Evolutionary conservation across 192 early-diverging fungal genomes (phyloP).

Genomic region (Backusella parvicylindrica): DNA sequence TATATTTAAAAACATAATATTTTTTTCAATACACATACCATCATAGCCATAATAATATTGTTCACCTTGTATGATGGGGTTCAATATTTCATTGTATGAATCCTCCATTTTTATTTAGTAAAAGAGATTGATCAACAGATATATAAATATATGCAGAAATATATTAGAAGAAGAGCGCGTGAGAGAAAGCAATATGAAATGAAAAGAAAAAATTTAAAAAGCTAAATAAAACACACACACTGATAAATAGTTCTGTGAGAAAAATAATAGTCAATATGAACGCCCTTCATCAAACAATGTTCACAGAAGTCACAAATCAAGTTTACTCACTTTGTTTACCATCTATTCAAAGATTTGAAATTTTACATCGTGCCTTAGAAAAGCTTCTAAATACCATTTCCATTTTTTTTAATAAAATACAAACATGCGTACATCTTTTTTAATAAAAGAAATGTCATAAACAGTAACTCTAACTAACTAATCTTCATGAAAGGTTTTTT

Average conservation of each 20-base stretch:
- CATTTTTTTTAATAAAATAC: background rate
- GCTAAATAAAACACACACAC: background rate
- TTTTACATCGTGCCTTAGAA: background rate
- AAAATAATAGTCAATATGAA: background rate
- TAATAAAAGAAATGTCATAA: background rate
- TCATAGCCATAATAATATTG: slow-evolving; percentile 48
- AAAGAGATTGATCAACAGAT: background rate
- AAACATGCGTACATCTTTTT: background rate
- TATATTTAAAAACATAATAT: background rate
- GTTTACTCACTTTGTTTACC: background rate
- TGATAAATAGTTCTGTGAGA: slow-evolving; percentile 3
- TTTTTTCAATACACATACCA: background rate
- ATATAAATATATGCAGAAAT: background rate
- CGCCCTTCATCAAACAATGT: background rate
- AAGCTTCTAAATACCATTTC: background rate
- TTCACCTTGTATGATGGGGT: slow-evolving; percentile 59
- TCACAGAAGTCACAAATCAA: background rate
- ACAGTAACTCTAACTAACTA: background rate
- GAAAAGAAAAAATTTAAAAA: background rate
- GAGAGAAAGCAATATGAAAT: background rate
- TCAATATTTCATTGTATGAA: slow-evolving; percentile 48
- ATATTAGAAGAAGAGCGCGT: background rate
- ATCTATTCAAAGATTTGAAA: background rate
- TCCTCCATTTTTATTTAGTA: slow-evolving; percentile 46
- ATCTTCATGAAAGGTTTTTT: too few relatives aligned